Evolutionary conservation across 148 eudicot species (phyloP).

Genomic region (Beta vulgaris): DNA sequence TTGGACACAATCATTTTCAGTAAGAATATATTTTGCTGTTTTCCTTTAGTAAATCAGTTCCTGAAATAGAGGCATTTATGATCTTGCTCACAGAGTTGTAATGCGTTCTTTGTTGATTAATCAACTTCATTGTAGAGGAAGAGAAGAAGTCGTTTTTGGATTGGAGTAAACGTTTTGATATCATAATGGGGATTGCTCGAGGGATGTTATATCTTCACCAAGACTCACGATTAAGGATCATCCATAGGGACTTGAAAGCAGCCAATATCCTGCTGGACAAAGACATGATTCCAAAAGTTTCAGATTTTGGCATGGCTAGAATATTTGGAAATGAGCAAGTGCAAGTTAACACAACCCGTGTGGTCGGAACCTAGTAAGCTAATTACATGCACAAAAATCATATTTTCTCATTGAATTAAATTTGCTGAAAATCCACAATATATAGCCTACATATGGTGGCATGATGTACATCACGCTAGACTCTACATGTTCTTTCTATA

Average conservation of each 20-base stretch:
- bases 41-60: conserved; percentile 41
- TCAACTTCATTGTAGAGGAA: conserved; percentile 31
- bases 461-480: too few relatives aligned
- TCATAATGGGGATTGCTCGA: conserved; percentile 51
- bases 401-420: neutral
- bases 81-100: neutral
- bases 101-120: neutral
- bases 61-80: neutral
- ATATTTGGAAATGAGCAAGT: conserved; percentile 43
- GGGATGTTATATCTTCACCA: conserved; percentile 66
- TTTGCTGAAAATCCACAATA: too few relatives aligned
- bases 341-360: conserved; percentile 48
- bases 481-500: too few relatives aligned
- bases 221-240: conserved; percentile 56
- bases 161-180: conserved; percentile 47
- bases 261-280: conserved; percentile 50
- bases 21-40: too few relatives aligned
- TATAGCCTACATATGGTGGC: too few relatives aligned
- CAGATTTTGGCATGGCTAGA: conserved; percentile 64
- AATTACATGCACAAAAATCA: neutral
- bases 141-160: conserved; percentile 31
- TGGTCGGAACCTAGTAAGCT: conserved; percentile 66
- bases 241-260: conserved; percentile 62
- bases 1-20: conserved; percentile 56
- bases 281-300: conserved; percentile 53